phyloP scores from a whole-genome alignment of 345 rosid genomes.

The Populus ilicifolia region DNA sequence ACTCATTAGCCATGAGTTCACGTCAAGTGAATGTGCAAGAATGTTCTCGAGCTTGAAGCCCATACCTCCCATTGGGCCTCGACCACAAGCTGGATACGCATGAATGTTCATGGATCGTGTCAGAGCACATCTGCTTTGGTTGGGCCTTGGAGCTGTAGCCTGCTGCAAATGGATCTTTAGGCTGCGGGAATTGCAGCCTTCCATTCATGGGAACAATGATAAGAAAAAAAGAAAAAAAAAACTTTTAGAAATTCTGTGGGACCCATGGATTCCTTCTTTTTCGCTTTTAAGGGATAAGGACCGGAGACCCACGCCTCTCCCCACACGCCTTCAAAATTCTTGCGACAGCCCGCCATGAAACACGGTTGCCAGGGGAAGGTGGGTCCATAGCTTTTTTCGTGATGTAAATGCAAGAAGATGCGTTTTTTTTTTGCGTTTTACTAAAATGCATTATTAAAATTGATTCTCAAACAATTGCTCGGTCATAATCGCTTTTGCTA shows the following conservation, averaged over 20 bases:
- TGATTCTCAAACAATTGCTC: not conserved
- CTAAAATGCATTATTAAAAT: no score
- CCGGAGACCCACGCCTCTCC: not conserved
- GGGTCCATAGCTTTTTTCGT: constrained; percentile 12
- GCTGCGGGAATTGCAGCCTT: not conserved
- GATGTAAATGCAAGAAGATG: not conserved
- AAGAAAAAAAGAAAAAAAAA: not conserved
- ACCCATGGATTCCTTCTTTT: constrained; percentile 5
- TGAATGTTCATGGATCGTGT: no score
- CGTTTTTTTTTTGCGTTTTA: not conserved
- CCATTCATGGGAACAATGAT: not conserved
- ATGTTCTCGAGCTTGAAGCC: no score
- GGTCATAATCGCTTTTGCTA: not conserved
- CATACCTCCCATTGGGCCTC: no score
- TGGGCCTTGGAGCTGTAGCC: not conserved
- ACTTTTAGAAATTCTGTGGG: not conserved
- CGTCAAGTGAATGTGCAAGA: no score
- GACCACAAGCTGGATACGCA: not conserved
- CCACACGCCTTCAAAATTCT: constrained; percentile 8
- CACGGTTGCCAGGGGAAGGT: constrained; percentile 23
- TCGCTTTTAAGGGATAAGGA: constrained; percentile 28
- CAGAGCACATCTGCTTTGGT: not conserved
- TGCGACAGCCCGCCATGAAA: constrained; percentile 15
- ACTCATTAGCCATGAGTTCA: no score
- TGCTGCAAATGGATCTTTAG: not conserved